Evolutionary conservation across 768 basidiomycete genomes (phyloP).

Genomic region (Flagelloscypha sp.): DNA sequence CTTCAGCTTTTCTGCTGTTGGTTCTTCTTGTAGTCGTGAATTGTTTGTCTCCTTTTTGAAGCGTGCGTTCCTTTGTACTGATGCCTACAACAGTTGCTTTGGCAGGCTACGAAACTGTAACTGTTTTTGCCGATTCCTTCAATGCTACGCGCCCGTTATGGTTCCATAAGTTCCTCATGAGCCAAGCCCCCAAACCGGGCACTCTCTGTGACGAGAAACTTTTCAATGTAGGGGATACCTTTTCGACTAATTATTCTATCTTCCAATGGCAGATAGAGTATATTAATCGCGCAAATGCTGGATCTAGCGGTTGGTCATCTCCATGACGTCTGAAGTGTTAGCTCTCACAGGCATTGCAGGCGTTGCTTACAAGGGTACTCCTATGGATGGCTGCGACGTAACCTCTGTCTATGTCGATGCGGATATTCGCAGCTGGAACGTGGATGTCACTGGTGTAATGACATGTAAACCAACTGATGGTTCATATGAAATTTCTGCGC

Average conservation of each 20-base stretch:
- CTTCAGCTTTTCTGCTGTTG: too few relatives aligned
- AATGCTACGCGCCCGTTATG: conserved; percentile 16
- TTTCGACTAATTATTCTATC: conserved; percentile 18
- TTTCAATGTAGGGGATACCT: conserved; percentile 18
- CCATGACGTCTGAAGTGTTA: too few relatives aligned
- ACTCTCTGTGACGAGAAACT: conserved; percentile 19
- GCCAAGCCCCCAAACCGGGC: conserved; percentile 13
- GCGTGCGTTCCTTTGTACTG: too few relatives aligned
- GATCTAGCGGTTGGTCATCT: too few relatives aligned
- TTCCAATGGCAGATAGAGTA: conserved; percentile 19
- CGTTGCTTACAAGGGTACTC: conserved; percentile 15
- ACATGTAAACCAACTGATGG: conserved; percentile 10
- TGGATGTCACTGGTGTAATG: conserved; percentile 15
- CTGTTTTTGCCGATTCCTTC: conserved; percentile 17
- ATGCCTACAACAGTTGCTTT: conserved; percentile 16
- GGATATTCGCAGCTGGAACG: conserved; percentile 9
- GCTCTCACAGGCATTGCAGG: too few relatives aligned
- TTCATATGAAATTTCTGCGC: conserved; percentile 11
- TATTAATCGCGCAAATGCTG: conserved; percentile 16
- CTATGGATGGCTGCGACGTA: conserved; percentile 20
- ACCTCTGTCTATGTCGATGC: conserved; percentile 14
- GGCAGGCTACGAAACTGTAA: conserved; percentile 19
- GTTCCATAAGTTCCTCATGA: conserved; percentile 17
- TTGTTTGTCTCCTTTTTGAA: too few relatives aligned
- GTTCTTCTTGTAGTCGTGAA: too few relatives aligned